Conservation (phyloP, 2,329 filamentous ascomycete species). For the Colletotrichum caudatum region DNA sequence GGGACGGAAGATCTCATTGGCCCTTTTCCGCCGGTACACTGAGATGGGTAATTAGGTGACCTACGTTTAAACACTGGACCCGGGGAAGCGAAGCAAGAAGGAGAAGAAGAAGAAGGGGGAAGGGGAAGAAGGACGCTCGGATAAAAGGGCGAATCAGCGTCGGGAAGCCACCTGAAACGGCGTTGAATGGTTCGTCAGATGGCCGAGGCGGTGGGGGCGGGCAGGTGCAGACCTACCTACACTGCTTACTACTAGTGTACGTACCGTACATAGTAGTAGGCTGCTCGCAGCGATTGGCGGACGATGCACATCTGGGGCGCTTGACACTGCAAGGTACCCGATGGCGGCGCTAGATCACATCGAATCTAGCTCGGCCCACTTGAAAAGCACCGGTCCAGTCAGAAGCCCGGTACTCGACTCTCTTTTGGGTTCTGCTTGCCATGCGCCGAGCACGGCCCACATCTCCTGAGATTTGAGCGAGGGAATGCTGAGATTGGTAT, state of each 20-base stretch:
- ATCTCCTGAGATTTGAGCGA: constrained; percentile 18
- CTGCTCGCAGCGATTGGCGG: constrained; percentile 32
- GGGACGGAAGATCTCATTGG: constrained; percentile 1
- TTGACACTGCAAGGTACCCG: constrained; percentile 41
- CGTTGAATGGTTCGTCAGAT: constrained; percentile 38
- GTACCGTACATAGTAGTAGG: too few relatives aligned
- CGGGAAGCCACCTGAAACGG: constrained; percentile 29
- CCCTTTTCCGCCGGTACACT: constrained; percentile 17
- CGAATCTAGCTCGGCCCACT: background rate
- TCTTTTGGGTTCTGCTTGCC: background rate
- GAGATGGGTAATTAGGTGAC: background rate
- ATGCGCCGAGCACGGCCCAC: constrained; percentile 22
- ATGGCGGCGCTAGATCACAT: background rate
- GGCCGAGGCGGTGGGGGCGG: constrained; percentile 11
- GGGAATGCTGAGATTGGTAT: constrained; percentile 11
- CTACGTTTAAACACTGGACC: background rate
- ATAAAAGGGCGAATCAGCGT: constrained; percentile 30
- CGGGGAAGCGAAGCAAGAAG: background rate
- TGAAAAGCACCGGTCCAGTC: constrained; percentile 11
- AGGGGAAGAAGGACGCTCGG: background rate
- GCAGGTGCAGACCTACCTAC: too few relatives aligned
- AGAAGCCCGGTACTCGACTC: background rate
- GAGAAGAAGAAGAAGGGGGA: background rate
- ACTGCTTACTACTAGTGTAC: too few relatives aligned
- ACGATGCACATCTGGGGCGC: constrained; percentile 29